Evolutionary conservation across 2,329 filamentous ascomycete genomes (phyloP).

Genomic region (Penicillium sp.): DNA sequence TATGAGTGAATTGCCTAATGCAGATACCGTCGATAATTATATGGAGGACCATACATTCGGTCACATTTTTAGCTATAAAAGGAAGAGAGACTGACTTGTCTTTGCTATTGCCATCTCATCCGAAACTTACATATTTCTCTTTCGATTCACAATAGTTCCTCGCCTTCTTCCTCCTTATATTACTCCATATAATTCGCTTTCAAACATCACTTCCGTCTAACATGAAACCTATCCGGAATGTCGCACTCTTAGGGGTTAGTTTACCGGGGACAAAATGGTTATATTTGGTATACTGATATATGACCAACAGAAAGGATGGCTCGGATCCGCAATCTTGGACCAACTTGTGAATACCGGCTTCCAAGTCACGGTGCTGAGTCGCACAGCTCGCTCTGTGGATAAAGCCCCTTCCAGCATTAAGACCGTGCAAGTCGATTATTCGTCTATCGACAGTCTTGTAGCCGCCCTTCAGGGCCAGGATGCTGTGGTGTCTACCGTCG

Average conservation of each 20-base stretch:
- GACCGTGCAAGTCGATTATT: constrained; percentile 3
- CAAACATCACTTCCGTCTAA: not conserved
- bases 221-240: not conserved
- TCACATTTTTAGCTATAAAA: not conserved
- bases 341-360: not conserved
- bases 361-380: constrained; percentile 1
- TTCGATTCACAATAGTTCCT: not conserved
- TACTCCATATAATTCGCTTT: not conserved
- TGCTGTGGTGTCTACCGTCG: not conserved
- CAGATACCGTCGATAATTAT: not conserved
- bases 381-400: not conserved
- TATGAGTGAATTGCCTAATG: not conserved
- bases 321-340: not conserved
- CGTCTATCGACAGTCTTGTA: constrained; percentile 1
- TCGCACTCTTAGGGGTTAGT: constrained; percentile 3
- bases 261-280: not conserved
- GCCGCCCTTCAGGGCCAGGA: not conserved
- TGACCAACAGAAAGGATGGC: not conserved
- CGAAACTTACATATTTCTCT: not conserved
- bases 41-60: no score
- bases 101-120: not conserved
- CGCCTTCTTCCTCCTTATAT: no score
- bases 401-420: not conserved
- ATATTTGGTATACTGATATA: not conserved
- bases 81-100: not conserved